Evolutionary conservation across 2,329 filamentous ascomycete genomes (phyloP), one percentile per base, ranked within the genome.

Genomic region (Dissoconium aciculare): DNA sequence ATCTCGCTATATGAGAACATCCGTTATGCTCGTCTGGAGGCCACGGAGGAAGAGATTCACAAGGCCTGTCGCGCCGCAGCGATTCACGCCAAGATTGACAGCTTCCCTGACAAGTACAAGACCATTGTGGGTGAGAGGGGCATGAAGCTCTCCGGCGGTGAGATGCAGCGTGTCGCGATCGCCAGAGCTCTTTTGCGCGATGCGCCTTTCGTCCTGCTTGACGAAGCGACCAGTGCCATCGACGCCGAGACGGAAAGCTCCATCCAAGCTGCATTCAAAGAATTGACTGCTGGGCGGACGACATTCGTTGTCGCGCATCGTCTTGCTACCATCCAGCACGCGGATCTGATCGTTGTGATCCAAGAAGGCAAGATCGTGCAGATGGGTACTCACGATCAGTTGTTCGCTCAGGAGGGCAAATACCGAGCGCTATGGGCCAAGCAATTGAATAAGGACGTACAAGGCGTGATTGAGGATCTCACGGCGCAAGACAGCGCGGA

Each of bases 161-260:
- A 92, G 51, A 70, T 80, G n/a, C 82, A 91, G 51, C 70, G 83
- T 4, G 66, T 91, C 14, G 75, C 79, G 2, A 83, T 84, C 38
- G 78, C 78, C 0, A 63, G 78, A 5, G 74, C 74, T 8, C 72
- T 83, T 15, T 63, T 83, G 31, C 70, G 74, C 27, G 59, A 71
- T 30, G 78, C 78, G 0, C 57, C 61, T 0, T 69, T 84, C 2
- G 55, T 84, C 3, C 66, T 84, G 4, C 59, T 89, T 5, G 78
- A 89, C 45, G 78, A 87, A 53, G 79, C 80, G 1, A 84, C 78
- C 0, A 78, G 71, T 34, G 74, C 77, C 10, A 65, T 72, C 21
- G 68, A 72, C 40, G 63, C 68, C 1, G 56, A 62, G 10, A 66
- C 63, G 0, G 67, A 71, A 42, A 56, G 54, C 8, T 51, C 67